These are phyloP conservation scores for Oryza glaberrima DNA, from an alignment of 176 grass and related monocot genomes.

Conservation along the genomic window DNA sequence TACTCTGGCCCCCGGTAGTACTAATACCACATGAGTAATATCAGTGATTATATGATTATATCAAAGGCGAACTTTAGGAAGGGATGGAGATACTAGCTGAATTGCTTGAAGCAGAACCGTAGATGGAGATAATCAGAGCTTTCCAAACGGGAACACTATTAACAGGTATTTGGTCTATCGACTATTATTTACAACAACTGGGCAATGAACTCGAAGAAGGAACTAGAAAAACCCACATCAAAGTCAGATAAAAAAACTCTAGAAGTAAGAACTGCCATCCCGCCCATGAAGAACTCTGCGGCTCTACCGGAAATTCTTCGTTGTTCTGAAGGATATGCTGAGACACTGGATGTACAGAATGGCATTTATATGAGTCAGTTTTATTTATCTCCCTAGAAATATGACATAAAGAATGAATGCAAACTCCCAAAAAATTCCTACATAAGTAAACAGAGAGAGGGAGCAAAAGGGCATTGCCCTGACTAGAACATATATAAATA, in stretches of 20 bases:
- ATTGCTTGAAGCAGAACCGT: neutral
- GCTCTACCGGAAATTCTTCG: neutral
- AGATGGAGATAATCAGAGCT: neutral
- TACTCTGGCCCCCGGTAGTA: too few relatives aligned
- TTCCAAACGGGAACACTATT: neutral
- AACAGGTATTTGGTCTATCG: neutral
- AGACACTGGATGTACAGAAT: neutral
- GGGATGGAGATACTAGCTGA: neutral
- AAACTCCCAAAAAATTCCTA: slow-evolving; percentile 35
- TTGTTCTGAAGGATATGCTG: slow-evolving; percentile 2
- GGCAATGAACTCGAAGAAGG: neutral
- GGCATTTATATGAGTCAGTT: slow-evolving; percentile 10
- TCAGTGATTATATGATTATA: too few relatives aligned
- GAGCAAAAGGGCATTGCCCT: slow-evolving; percentile 36
- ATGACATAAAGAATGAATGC: slow-evolving; percentile 48
- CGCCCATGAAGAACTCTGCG: neutral
- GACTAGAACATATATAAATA: slow-evolving; percentile 46
- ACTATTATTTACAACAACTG: neutral
- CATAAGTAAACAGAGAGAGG: slow-evolving; percentile 14
- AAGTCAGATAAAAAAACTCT: neutral
- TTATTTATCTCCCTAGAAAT: slow-evolving; percentile 38
- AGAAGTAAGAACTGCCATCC: neutral
- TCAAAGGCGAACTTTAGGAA: neutral
- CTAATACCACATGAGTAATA: too few relatives aligned
- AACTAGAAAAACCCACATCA: neutral